Evolutionary conservation across 208 protist genomes (phyloP).

Genomic region (Phytomonas serpens): DNA sequence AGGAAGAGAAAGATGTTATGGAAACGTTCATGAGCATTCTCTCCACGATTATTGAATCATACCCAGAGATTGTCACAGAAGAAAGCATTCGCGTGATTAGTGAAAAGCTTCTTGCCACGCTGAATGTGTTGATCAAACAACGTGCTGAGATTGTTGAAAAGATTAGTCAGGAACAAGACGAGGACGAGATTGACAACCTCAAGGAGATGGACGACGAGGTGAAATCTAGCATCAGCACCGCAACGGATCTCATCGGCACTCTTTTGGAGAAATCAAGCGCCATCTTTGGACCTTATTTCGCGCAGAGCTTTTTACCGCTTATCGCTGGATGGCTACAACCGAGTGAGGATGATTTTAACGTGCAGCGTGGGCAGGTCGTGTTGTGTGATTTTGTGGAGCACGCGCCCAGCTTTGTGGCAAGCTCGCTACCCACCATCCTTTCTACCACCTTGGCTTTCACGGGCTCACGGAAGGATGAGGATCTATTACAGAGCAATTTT

Average conservation of each 20-base stretch:
- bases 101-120: conserved; percentile 56
- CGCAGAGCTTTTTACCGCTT: conserved; percentile 48
- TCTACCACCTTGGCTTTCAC: conserved; percentile 42
- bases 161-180: conserved; percentile 62
- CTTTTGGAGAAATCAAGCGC: conserved; percentile 49
- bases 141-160: conserved; percentile 39
- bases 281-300: conserved; percentile 65
- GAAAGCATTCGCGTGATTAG: conserved; percentile 43
- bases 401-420: conserved; percentile 37
- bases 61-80: conserved; percentile 43
- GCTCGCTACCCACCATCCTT: conserved; percentile 35
- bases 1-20: conserved; percentile 52
- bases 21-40: conserved; percentile 56
- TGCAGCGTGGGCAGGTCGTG: conserved; percentile 43
- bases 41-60: conserved; percentile 44
- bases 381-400: conserved; percentile 75
- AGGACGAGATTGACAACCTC: conserved; percentile 79
- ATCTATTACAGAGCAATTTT: conserved; percentile 58
- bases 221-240: conserved; percentile 46
- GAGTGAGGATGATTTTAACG: conserved; percentile 58
- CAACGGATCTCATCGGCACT: conserved; percentile 53
- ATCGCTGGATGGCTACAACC: conserved; percentile 45
- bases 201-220: conserved; percentile 65
- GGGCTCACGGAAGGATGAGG: conserved; percentile 30
- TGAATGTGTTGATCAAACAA: conserved; percentile 43